Conservation (phyloP, 2,329 filamentous ascomycete species). For the Arthroderma sp. region DNA sequence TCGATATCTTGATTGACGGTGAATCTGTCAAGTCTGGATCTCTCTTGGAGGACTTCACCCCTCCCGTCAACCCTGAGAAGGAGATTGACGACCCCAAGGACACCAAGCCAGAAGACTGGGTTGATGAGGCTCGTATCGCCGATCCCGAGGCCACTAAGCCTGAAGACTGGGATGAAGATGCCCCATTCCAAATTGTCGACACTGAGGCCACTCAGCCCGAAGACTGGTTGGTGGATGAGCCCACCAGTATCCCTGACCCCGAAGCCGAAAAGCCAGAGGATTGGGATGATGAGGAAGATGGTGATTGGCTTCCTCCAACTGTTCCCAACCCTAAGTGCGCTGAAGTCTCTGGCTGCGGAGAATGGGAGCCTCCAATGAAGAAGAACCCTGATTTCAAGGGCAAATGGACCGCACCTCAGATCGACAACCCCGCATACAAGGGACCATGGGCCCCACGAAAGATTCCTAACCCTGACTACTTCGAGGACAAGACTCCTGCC, state of each 20-base stretch:
- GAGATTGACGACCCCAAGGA: conserved; percentile 95
- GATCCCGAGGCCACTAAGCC: conserved; percentile 94
- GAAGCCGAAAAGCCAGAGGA: conserved; percentile 96
- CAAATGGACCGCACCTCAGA: conserved; percentile 85
- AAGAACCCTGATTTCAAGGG: conserved; percentile 97
- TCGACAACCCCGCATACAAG: conserved; percentile 98
- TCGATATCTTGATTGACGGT: conserved; percentile 81
- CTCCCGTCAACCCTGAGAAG: conserved; percentile 81
- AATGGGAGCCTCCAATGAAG: conserved; percentile 83
- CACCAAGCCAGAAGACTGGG: conserved; percentile 89
- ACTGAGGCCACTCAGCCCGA: conserved; percentile 82
- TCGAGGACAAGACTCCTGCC: conserved; percentile 89
- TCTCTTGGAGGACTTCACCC: conserved; percentile 85
- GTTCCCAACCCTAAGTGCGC: conserved; percentile 93
- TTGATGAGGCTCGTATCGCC: conserved; percentile 79
- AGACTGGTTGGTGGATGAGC: conserved; percentile 91
- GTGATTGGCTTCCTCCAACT: conserved; percentile 85
- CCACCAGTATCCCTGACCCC: conserved; percentile 71
- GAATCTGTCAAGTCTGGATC: conserved; percentile 77
- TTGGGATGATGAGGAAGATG: conserved; percentile 99
- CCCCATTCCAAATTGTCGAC: conserved; percentile 89
- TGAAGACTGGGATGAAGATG: conserved; percentile 98
- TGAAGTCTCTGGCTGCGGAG: conserved; percentile 83
- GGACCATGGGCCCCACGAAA: conserved; percentile 86
- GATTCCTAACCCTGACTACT: conserved; percentile 94